Evolutionary conservation across 2,329 filamentous ascomycete genomes (phyloP).

Genomic region (Pyrenophora seminiperda): DNA sequence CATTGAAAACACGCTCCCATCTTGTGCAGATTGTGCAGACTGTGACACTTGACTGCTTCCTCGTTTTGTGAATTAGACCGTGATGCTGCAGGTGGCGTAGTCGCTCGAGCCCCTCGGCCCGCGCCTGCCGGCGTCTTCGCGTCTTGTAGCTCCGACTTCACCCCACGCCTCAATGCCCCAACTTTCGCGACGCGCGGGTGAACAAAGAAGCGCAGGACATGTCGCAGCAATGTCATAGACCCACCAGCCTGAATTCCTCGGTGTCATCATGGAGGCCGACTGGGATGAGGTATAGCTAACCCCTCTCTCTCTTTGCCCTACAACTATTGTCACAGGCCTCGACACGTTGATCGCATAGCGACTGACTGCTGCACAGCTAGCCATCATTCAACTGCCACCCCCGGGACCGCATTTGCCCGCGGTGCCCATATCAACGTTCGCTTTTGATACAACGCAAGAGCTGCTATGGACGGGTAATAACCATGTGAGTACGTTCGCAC

Average conservation of each 20-base stretch:
- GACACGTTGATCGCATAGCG: constrained; percentile 1
- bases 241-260: constrained; percentile 29
- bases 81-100: not conserved
- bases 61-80: not conserved
- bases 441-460: constrained; percentile 88
- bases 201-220: constrained; percentile 33
- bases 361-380: constrained; percentile 62
- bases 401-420: constrained; percentile 69
- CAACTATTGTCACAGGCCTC: not conserved
- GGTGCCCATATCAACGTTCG: constrained; percentile 76
- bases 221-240: constrained; percentile 25
- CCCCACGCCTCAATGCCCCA: constrained; percentile 21
- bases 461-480: constrained; percentile 93
- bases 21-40: no score
- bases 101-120: constrained; percentile 16
- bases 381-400: constrained; percentile 79
- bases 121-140: constrained; percentile 18
- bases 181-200: constrained; percentile 24
- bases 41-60: not conserved
- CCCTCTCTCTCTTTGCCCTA: constrained; percentile 3
- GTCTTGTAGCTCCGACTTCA: constrained; percentile 30
- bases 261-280: constrained; percentile 56
- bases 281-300: constrained; percentile 53
- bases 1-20: no score
- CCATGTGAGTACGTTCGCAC: constrained; percentile 64